Evolutionary conservation across 139 green algal species (phyloP), one percentile per base, ranked within the genome.

Genomic region (Tetraselmis chui): DNA sequence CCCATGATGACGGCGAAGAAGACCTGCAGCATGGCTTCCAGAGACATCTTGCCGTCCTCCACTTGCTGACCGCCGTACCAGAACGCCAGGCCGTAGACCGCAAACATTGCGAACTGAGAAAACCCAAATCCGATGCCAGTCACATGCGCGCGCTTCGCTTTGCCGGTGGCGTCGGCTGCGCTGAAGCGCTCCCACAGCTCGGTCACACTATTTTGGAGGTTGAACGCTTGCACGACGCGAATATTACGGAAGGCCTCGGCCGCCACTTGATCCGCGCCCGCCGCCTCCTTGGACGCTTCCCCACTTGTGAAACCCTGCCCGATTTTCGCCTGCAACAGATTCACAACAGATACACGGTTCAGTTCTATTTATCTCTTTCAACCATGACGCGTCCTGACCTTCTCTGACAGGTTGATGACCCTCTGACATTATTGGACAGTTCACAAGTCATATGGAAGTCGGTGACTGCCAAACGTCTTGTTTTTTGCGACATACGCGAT

Each of bases 1-100:
- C 87, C 86, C 75, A 95, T 86, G 45, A 96, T 82, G 76, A 97
- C 93, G 29, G 88, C 84, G 77, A 96, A 90, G 88, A 97, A 96
- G 0, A 91, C 90, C 79, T 84, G 1, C 28, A 89, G 59, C 45
- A 89, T 80, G 2, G 84, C 22, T 0, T 75, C 30, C 2, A 89
- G 82, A n/a, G 45, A 79, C 32, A 82, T 80, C 0, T 84, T 23
- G 2, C 76, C 81, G 1, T 76, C 2, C 59, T 26, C 2, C 18
- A 87, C 75, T n/a, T 87, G 78, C 31, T 77, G 28, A 31, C 83
- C 83, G 11, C 84, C 87, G 77, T 90, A 88, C 79, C 76, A 85
- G 29, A 84, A 91, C 78, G 27, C 22, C 24, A 31, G 83, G 79
- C 23, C 11, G 30, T 79, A 87, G 74, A 85, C 85, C 26, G 75